Evolutionary conservation across 1,139 yeast genomes (phyloP), one percentile per base, ranked within the genome.

Genomic region (Yamadazyma mexicana): DNA sequence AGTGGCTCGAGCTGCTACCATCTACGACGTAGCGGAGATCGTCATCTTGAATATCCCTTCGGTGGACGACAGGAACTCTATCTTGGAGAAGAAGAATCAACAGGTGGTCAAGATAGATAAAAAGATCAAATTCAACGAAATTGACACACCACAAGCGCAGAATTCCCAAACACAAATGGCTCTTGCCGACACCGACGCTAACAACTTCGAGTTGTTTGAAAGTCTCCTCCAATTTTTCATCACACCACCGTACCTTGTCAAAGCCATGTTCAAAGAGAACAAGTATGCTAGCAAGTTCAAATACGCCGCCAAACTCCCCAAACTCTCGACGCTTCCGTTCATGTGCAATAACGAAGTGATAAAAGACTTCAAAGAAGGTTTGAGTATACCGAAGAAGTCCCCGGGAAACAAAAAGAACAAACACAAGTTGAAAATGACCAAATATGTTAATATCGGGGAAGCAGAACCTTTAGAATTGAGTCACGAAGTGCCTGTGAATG

Each of bases 191-290:
- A 7, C 22, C 9, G 43, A 45, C 40, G 46, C 39, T 15, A 54
- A 69, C 29, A 68, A 76, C 35, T 66, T 81, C 0, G 62, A 82
- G 54, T 54, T 81, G 14, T 69, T 87, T 34, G 94, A 95, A 1
- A 72, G 83, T 2, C 67, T 89, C 38, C 66, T 89, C 39, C 96
- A 88, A 56, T 89, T 69, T 55, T 87, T 87, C 53, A 79, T 89
- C 12, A 89, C 97, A 0, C 97, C 97, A 1, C 87, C 91, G 36
- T 87, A 89, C 55, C 69, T 89, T 30, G 75, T 83, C 17, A 80
- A 81, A 46, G 64, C 82, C 1, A 72, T 83, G 8, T 86, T 89
- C 62, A 55, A 58, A 25, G 44, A 52, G 17, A 55, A 50, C 43
- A 53, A 57, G 34, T 58, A 54, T 46, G 70, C 72, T 42, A 64